Conservation (phyloP, 1,284 basidiomycete genomes). For the Cryptococcus amylolentus region DNA sequence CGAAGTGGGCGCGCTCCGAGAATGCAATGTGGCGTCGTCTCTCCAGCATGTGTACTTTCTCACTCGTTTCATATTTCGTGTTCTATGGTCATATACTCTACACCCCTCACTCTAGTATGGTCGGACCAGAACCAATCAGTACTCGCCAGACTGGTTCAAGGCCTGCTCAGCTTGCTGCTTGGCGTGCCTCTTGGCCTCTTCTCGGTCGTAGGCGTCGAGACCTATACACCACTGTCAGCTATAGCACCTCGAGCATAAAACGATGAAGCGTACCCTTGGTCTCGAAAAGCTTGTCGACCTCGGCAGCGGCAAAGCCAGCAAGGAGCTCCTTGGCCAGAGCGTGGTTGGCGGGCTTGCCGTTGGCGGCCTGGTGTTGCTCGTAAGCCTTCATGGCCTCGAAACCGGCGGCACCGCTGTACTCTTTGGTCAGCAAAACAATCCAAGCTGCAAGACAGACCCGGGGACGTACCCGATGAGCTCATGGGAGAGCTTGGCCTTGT, state of each 20-base stretch:
- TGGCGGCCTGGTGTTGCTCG: slow-evolving; percentile 36
- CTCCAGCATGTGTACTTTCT: neutral
- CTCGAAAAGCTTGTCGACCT: slow-evolving; percentile 49
- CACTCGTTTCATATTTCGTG: neutral
- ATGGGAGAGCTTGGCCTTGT: slow-evolving; percentile 41
- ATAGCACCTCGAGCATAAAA: neutral
- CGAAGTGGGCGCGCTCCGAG: no score
- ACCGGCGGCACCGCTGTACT: slow-evolving; percentile 38
- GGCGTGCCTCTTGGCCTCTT: slow-evolving; percentile 42
- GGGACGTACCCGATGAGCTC: slow-evolving; percentile 39
- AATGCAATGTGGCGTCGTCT: no score
- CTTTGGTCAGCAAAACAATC: neutral
- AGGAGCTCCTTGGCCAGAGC: slow-evolving; percentile 45
- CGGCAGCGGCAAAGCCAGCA: slow-evolving; percentile 46
- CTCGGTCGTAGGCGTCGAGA: slow-evolving; percentile 39
- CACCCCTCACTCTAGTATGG: neutral
- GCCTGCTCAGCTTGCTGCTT: slow-evolving; percentile 34
- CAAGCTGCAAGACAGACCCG: neutral
- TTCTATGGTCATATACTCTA: neutral
- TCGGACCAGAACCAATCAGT: slow-evolving; percentile 10
- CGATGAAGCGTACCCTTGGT: slow-evolving; percentile 29
- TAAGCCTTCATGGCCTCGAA: slow-evolving; percentile 46
- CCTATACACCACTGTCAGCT: slow-evolving; percentile 14
- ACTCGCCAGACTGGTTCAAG: slow-evolving; percentile 39
- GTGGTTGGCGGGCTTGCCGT: slow-evolving; percentile 41